phyloP scores from a whole-genome alignment of 73 alveolate species.

The Durusdinium trenchii region DNA sequence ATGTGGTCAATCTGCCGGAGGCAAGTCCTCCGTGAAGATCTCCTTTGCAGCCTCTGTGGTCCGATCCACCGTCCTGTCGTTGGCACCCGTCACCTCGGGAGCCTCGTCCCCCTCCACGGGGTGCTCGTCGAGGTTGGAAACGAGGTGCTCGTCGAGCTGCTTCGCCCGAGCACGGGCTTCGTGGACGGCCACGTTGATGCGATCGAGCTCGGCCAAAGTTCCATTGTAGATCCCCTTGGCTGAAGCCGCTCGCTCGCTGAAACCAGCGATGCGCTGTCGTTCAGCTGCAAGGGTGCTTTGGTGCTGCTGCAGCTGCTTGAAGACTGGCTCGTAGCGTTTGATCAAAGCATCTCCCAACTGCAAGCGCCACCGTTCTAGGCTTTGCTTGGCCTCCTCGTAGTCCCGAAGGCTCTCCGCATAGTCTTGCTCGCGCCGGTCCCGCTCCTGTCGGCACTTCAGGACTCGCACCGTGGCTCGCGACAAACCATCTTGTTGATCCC shows the following conservation, averaged over 20 bases:
- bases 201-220: constrained; percentile 49
- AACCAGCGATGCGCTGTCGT: constrained; percentile 82
- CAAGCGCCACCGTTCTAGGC: constrained; percentile 27
- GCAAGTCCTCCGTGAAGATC: constrained; percentile 33
- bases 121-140: neutral
- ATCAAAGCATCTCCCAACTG: constrained; percentile 85
- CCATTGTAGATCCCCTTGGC: neutral
- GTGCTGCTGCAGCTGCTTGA: constrained; percentile 92
- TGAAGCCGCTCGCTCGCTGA: constrained; percentile 57
- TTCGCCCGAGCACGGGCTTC: constrained; percentile 51
- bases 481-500: constrained; percentile 84
- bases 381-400: constrained; percentile 75
- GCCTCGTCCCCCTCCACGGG: neutral
- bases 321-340: constrained; percentile 85
- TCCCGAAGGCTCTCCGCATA: constrained; percentile 92
- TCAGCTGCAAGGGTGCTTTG: constrained; percentile 56
- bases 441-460: constrained; percentile 88
- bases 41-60: constrained; percentile 53
- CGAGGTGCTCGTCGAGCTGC: neutral
- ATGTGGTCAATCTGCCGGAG: too few species aligned
- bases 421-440: constrained; percentile 88
- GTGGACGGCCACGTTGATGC: constrained; percentile 79
- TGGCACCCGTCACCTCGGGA: neutral
- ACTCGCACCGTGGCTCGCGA: constrained; percentile 88
- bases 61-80: neutral